phyloP scores from a whole-genome alignment of 768 basidiomycete species.

The Collybia mongolica region DNA sequence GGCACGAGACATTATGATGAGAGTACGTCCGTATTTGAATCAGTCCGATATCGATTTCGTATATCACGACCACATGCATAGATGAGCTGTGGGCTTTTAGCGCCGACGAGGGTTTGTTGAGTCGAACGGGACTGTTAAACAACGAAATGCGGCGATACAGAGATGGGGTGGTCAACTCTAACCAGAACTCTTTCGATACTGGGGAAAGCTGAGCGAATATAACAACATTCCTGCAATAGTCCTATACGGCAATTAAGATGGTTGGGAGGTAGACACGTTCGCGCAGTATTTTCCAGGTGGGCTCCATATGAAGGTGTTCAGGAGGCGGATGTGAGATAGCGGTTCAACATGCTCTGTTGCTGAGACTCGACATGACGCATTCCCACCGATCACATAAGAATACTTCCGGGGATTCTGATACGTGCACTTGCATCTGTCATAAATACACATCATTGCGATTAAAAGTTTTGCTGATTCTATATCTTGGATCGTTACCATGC shows the following conservation, averaged over 20 bases:
- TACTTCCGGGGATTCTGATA: too few relatives aligned
- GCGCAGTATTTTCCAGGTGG: slow-evolving; percentile 6
- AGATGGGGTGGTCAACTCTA: not conserved
- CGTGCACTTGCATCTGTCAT: too few relatives aligned
- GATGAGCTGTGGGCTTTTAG: not conserved
- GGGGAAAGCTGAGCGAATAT: slow-evolving; percentile 3
- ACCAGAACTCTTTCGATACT: slow-evolving; percentile 7
- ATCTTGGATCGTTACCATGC: too few relatives aligned
- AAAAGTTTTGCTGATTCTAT: too few relatives aligned
- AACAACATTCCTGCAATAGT: not conserved
- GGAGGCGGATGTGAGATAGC: too few relatives aligned
- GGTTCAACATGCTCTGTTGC: too few relatives aligned
- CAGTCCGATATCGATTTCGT: not conserved
- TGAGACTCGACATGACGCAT: too few relatives aligned
- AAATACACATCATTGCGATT: too few relatives aligned
- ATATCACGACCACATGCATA: slow-evolving; percentile 1
- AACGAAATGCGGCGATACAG: slow-evolving; percentile 2
- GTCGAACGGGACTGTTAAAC: not conserved
- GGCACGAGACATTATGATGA: not conserved
- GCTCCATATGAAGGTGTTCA: slow-evolving; percentile 7
- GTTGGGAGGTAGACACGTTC: not conserved
- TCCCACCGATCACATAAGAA: too few relatives aligned
- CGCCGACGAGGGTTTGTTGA: not conserved
- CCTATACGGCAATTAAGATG: not conserved
- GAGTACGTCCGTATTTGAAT: not conserved